Percentiles rank a stretch among this genome's conserved stretches.
Evolutionary conservation across 2,329 filamentous ascomycete genomes (phyloP).

Genomic region (Claviceps capensis): DNA sequence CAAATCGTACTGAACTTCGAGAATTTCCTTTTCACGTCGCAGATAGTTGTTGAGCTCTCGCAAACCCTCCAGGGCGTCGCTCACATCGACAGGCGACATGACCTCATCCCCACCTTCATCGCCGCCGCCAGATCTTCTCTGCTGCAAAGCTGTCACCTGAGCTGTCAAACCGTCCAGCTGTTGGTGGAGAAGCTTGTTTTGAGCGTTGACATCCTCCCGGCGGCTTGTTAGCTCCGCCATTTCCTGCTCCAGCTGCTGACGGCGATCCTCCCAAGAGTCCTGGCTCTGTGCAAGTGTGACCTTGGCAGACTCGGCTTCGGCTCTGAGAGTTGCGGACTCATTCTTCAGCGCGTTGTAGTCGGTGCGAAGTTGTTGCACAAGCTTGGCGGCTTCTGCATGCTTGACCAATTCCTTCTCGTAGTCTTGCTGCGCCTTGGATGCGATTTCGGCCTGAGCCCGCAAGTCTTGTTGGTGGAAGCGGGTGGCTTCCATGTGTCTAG

Average conservation of each 20-base stretch:
- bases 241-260: slow-evolving; percentile 71
- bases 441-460: slow-evolving; percentile 85
- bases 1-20: slow-evolving; percentile 90
- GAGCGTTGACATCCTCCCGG: slow-evolving; percentile 70
- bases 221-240: slow-evolving; percentile 63
- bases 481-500: slow-evolving; percentile 64
- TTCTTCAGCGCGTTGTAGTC: slow-evolving; percentile 76
- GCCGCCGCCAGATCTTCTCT: slow-evolving; percentile 46
- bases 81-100: slow-evolving; percentile 35
- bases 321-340: slow-evolving; percentile 58
- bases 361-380: slow-evolving; percentile 60
- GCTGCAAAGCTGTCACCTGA: slow-evolving; percentile 69
- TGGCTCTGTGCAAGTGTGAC: slow-evolving; percentile 67
- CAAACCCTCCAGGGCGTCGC: slow-evolving; percentile 57
- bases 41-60: slow-evolving; percentile 87
- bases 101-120: slow-evolving; percentile 38
- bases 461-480: slow-evolving; percentile 84
- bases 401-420: slow-evolving; percentile 92
- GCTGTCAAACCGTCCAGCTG: slow-evolving; percentile 73
- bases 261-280: slow-evolving; percentile 74
- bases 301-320: slow-evolving; percentile 77
- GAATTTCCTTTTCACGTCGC: slow-evolving; percentile 90
- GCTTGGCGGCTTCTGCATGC: slow-evolving; percentile 88
- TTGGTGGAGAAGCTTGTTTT: slow-evolving; percentile 81
- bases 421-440: slow-evolving; percentile 81